phyloP scores from a whole-genome alignment of 2,329 filamentous ascomycete genomes.

The Grosmannia clavigera region DNA sequence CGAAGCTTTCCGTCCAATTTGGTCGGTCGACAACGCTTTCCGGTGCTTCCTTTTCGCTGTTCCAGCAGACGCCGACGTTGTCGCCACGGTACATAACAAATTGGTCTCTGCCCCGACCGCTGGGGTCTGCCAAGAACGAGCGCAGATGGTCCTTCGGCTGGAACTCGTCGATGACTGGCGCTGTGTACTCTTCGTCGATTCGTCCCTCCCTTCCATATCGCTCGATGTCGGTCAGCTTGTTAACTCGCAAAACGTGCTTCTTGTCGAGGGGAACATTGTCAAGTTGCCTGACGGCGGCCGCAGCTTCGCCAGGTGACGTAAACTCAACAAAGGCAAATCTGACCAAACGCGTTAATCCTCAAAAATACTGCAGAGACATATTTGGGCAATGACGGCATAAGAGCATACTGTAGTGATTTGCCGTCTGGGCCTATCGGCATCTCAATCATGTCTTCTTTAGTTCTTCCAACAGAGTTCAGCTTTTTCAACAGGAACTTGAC shows the following conservation, averaged over 20 bases:
- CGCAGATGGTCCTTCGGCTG: slow-evolving; percentile 86
- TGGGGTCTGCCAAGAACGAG: slow-evolving; percentile 79
- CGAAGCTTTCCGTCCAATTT: slow-evolving; percentile 96
- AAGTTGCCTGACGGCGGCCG: slow-evolving; percentile 78
- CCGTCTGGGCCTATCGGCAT: slow-evolving; percentile 89
- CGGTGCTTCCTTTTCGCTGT: slow-evolving; percentile 84
- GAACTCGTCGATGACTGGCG: slow-evolving; percentile 74
- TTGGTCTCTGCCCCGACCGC: slow-evolving; percentile 76
- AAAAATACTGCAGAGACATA: not conserved
- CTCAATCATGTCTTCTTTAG: slow-evolving; percentile 74
- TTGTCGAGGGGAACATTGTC: slow-evolving; percentile 85
- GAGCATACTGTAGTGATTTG: slow-evolving; percentile 67
- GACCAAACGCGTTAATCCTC: not conserved
- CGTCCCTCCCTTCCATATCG: slow-evolving; percentile 89
- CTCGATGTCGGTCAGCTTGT: slow-evolving; percentile 97
- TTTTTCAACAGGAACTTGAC: slow-evolving; percentile 94
- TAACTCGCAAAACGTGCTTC: slow-evolving; percentile 88
- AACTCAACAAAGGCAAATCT: slow-evolving; percentile 98
- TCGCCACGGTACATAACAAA: slow-evolving; percentile 91
- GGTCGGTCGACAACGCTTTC: slow-evolving; percentile 83
- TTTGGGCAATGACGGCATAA: not conserved
- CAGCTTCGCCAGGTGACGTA: slow-evolving; percentile 77
- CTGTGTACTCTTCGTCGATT: slow-evolving; percentile 79
- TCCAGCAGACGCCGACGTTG: slow-evolving; percentile 92
- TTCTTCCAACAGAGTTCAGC: slow-evolving; percentile 72